phyloP scores from a whole-genome alignment of 2,329 filamentous ascomycete genomes.

The Intubia oerlemansii region DNA sequence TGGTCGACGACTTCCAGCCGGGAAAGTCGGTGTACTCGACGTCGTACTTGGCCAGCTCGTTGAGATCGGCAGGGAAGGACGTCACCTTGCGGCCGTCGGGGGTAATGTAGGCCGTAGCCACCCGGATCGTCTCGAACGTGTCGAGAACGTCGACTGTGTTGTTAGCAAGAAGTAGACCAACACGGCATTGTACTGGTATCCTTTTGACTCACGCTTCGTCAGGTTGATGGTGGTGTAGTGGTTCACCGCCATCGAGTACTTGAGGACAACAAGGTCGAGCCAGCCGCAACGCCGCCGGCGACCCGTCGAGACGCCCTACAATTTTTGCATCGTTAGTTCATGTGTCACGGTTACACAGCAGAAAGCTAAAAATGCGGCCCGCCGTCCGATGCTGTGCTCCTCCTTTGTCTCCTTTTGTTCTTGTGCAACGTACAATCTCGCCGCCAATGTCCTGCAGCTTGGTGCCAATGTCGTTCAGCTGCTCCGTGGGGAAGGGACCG shows the following conservation, averaged over 20 bases:
- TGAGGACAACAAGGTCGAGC: conserved; percentile 46
- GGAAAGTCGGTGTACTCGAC: conserved; percentile 47
- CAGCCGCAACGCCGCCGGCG: conserved; percentile 34
- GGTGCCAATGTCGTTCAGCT: conserved; percentile 15
- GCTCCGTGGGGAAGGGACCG: conserved; percentile 42
- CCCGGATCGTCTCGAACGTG: conserved; percentile 51
- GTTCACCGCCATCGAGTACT: conserved; percentile 26
- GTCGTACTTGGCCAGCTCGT: conserved; percentile 30
- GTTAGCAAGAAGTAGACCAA: no score
- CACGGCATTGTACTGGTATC: no score
- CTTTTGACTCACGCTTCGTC: no score
- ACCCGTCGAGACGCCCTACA: conserved; percentile 22
- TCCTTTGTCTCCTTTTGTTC: background rate
- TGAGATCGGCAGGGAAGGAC: conserved; percentile 42
- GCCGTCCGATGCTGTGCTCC: no score
- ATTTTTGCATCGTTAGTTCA: no score
- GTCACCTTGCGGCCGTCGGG: conserved; percentile 25
- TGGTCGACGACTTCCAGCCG: conserved; percentile 48
- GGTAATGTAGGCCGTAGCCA: conserved; percentile 48
- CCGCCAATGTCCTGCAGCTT: conserved; percentile 17
- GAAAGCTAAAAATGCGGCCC: no score
- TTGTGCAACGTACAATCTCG: conserved; percentile 4
- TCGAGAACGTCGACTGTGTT: conserved; percentile 51
- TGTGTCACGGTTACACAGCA: no score
- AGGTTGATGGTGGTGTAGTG: conserved; percentile 40